Percentiles rank a stretch among this genome's conserved stretches.
phyloP scores from a whole-genome alignment of 1,284 basidiomycete genomes.

The Trametes pubescens region DNA sequence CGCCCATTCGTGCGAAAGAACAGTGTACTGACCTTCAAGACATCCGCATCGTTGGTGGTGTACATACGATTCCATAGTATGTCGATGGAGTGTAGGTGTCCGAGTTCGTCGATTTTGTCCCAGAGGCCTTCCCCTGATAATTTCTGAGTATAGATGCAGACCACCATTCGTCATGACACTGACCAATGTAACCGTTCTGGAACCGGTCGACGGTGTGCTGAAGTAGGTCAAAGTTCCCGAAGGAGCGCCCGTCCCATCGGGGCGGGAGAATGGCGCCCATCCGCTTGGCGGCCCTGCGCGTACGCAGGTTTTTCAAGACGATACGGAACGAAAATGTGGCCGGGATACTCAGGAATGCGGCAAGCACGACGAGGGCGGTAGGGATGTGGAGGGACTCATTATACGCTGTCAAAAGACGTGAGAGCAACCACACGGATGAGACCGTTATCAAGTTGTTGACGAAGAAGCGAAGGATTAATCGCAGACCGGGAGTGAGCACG shows the following conservation, averaged over 20 bases:
- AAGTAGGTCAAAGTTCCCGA: slow-evolving; percentile 31
- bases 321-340: slow-evolving; percentile 15
- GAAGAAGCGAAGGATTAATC: slow-evolving; percentile 2
- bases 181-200: slow-evolving; percentile 31
- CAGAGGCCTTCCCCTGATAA: slow-evolving; percentile 19
- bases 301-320: slow-evolving; percentile 10
- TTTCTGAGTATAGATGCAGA: background rate
- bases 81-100: slow-evolving; percentile 7
- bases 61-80: slow-evolving; percentile 16
- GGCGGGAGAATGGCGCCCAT: slow-evolving; percentile 33
- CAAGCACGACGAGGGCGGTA: background rate
- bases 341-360: slow-evolving; percentile 7
- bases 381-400: background rate
- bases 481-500: slow-evolving; percentile 4
- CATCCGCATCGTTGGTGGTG: slow-evolving; percentile 20
- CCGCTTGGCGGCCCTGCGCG: slow-evolving; percentile 25
- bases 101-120: slow-evolving; percentile 26
- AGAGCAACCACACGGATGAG: slow-evolving; percentile 1
- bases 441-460: background rate
- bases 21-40: slow-evolving; percentile 17
- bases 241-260: slow-evolving; percentile 23
- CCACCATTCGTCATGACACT: background rate
- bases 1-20: too few species aligned
- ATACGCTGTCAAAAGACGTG: background rate
- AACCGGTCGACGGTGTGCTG: slow-evolving; percentile 6